Conservation (phyloP, 1,284 basidiomycete genomes). For the Lentinus polychrous region DNA sequence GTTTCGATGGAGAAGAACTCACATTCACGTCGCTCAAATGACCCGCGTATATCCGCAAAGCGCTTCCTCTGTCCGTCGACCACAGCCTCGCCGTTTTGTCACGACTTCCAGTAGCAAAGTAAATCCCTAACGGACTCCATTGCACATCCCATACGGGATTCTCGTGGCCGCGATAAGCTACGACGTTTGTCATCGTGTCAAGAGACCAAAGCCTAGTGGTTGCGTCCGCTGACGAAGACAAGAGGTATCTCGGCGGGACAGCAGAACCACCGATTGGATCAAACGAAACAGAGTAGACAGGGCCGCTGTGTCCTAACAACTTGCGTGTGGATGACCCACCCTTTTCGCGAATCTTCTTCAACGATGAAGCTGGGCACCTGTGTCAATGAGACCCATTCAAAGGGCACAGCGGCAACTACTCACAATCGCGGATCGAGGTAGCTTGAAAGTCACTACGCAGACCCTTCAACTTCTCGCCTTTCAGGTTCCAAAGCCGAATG, state of each 20-base stretch:
- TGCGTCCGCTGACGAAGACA: constrained; percentile 92
- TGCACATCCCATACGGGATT: constrained; percentile 99
- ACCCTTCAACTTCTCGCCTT: constrained; percentile 83
- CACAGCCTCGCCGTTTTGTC: constrained; percentile 95
- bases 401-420: constrained; percentile 20
- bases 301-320: constrained; percentile 93
- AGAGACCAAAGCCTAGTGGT: constrained; percentile 93
- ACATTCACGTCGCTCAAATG: constrained; percentile 98
- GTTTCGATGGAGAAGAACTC: constrained; percentile 25
- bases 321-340: constrained; percentile 82
- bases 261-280: constrained; percentile 89
- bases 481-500: constrained; percentile 91
- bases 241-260: constrained; percentile 77
- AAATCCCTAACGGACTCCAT: constrained; percentile 97
- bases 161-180: constrained; percentile 93
- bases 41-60: constrained; percentile 90
- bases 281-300: constrained; percentile 92
- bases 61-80: constrained; percentile 88
- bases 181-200: constrained; percentile 91
- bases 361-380: constrained; percentile 41
- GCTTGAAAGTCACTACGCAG: constrained; percentile 71
- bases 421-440: constrained; percentile 64
- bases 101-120: constrained; percentile 93
- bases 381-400: constrained; percentile 9
- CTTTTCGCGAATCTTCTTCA: constrained; percentile 69